Evolutionary conservation across 306 rosid species (phyloP).

Genomic region (Vigna nakashimae): DNA sequence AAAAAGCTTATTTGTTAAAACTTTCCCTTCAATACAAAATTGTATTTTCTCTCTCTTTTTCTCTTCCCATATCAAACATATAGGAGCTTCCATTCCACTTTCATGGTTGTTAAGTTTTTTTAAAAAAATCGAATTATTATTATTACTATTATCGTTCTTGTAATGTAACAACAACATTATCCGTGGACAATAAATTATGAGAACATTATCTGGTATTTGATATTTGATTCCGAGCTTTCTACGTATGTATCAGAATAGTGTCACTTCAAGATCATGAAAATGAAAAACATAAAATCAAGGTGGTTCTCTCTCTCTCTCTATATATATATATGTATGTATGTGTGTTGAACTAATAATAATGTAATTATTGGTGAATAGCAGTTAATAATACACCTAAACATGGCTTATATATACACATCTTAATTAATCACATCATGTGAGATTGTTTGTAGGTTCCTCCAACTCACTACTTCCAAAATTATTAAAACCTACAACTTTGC

Average conservation of each 20-base stretch:
- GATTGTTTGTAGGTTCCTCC: slow-evolving; percentile 38
- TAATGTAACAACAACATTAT: no score
- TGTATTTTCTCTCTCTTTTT: no score
- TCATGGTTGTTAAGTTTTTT: no score
- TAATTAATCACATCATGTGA: slow-evolving; percentile 44
- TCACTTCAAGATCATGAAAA: background rate
- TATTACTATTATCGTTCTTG: no score
- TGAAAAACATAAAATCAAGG: slow-evolving; percentile 10
- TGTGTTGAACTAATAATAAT: slow-evolving; percentile 13
- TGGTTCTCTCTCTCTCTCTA: slow-evolving; percentile 1
- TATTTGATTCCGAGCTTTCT: slow-evolving; percentile 37
- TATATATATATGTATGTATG: slow-evolving; percentile 14
- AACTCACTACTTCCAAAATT: slow-evolving; percentile 19
- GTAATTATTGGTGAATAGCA: slow-evolving; percentile 23
- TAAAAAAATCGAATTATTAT: no score
- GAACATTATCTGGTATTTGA: slow-evolving; percentile 22
- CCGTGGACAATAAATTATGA: no score
- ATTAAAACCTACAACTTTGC: background rate
- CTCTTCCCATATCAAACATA: no score
- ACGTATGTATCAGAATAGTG: background rate
- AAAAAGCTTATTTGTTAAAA: no score
- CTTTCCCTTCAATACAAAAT: no score
- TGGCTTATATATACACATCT: slow-evolving; percentile 9
- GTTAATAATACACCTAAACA: slow-evolving; percentile 25
- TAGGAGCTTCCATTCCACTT: no score